Evolutionary conservation across 129 eudicot genomes (phyloP).

Genomic region (Flaveria sonorensis): DNA sequence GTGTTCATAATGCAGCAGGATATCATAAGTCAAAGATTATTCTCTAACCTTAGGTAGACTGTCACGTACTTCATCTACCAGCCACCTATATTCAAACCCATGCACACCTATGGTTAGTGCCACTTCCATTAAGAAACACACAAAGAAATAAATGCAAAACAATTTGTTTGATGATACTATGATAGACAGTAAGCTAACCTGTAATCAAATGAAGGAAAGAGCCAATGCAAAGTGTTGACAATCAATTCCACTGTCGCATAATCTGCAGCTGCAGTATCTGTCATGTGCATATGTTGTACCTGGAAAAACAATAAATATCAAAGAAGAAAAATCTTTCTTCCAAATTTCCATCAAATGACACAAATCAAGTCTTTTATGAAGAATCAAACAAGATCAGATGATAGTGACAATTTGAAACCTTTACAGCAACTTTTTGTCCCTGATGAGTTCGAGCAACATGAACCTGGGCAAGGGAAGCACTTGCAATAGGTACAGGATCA

Average conservation of each 20-base stretch:
- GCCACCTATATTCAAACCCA: constrained; percentile 64
- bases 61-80: constrained; percentile 85
- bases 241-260: constrained; percentile 86
- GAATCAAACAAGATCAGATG: neutral
- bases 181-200: constrained; percentile 45
- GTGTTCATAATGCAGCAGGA: constrained; percentile 21
- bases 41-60: constrained; percentile 83
- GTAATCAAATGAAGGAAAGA: constrained; percentile 93
- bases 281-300: constrained; percentile 98
- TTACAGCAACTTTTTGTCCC: constrained; percentile 93
- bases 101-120: constrained; percentile 8
- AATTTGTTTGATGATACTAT: neutral
- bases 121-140: constrained; percentile 1
- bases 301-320: constrained; percentile 29
- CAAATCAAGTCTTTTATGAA: constrained; percentile 7
- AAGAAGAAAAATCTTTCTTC: neutral
- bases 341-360: neutral
- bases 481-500: constrained; percentile 90
- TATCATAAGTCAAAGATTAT: constrained; percentile 1
- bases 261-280: constrained; percentile 97
- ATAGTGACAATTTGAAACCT: constrained; percentile 46
- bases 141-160: constrained; percentile 10
- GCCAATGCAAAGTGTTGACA: constrained; percentile 75
- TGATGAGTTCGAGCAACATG: constrained; percentile 78
- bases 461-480: constrained; percentile 99